phyloP scores from a whole-genome alignment of 257 asterid species.

The Linaria vulgaris region DNA sequence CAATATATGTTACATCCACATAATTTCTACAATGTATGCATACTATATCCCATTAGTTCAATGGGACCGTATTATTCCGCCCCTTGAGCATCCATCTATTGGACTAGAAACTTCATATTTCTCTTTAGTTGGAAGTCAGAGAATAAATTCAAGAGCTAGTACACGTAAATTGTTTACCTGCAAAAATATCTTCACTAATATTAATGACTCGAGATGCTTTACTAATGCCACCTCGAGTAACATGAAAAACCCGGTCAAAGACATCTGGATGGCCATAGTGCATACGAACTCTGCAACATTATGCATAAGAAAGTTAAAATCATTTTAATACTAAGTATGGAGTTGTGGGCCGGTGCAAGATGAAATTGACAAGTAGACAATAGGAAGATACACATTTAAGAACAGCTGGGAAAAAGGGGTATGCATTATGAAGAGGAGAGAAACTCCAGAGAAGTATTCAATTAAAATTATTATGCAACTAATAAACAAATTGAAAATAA shows the following conservation, averaged over 20 bases:
- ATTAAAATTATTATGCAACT: not conserved
- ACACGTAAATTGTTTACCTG: slow-evolving; percentile 46
- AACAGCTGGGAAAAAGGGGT: too few relatives aligned
- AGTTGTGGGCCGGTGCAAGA: too few relatives aligned
- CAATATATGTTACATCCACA: too few relatives aligned
- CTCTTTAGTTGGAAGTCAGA: not conserved
- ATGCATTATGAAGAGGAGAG: too few relatives aligned
- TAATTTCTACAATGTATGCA: too few relatives aligned
- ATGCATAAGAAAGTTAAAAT: not conserved
- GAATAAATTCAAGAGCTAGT: slow-evolving; percentile 1
- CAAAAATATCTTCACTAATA: slow-evolving; percentile 94
- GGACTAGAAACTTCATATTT: not conserved
- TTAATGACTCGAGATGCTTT: slow-evolving; percentile 96
- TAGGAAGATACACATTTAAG: too few relatives aligned
- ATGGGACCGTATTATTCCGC: not conserved
- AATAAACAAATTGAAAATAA: not conserved
- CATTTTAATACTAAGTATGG: too few relatives aligned
- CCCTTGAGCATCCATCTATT: slow-evolving; percentile 4
- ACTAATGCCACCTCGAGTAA: slow-evolving; percentile 97
- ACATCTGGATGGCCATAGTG: slow-evolving; percentile 99
- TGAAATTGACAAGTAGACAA: too few relatives aligned
- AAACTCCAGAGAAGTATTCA: too few relatives aligned
- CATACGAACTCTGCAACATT: slow-evolving; percentile 87
- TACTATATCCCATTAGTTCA: not conserved
- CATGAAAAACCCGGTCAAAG: slow-evolving; percentile 89